phyloP scores from a whole-genome alignment of 805 yeast genomes.

The Barnettozyma salicaria region DNA sequence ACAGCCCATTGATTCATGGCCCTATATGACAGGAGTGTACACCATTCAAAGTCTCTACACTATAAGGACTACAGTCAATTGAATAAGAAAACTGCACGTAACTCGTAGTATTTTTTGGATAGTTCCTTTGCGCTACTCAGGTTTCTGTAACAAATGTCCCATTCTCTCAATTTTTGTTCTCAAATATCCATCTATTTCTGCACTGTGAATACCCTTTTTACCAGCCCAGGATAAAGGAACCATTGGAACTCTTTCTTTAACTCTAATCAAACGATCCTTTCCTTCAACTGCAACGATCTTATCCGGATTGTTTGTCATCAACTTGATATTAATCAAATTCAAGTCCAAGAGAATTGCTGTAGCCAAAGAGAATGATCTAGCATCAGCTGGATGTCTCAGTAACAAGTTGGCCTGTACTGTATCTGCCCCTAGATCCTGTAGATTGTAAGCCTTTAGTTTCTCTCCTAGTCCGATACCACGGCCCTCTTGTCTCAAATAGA shows the following conservation, averaged over 20 bases:
- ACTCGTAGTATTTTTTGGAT: not conserved
- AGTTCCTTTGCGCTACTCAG: slow-evolving; percentile 14
- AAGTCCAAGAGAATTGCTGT: slow-evolving; percentile 87
- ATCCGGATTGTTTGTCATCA: slow-evolving; percentile 94
- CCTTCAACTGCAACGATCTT: slow-evolving; percentile 95
- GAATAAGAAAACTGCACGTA: not conserved
- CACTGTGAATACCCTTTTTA: slow-evolving; percentile 54
- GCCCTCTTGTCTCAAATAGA: slow-evolving; percentile 95
- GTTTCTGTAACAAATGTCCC: slow-evolving; percentile 81
- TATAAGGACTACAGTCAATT: too few species aligned
- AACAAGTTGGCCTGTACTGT: slow-evolving; percentile 93
- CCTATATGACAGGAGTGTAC: too few species aligned
- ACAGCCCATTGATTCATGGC: too few species aligned
- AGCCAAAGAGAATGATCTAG: slow-evolving; percentile 88
- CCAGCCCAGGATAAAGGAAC: slow-evolving; percentile 86
- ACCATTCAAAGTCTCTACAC: too few species aligned
- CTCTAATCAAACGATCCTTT: slow-evolving; percentile 62
- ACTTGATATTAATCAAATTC: slow-evolving; percentile 62
- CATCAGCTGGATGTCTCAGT: slow-evolving; percentile 96
- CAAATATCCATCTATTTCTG: slow-evolving; percentile 88
- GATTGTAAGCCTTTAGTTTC: slow-evolving; percentile 90
- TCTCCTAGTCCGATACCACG: slow-evolving; percentile 99
- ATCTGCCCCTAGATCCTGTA: slow-evolving; percentile 97
- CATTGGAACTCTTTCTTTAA: slow-evolving; percentile 92
- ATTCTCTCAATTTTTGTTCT: slow-evolving; percentile 92